Percentiles rank a stretch among this genome's conserved stretches.
phyloP scores from a whole-genome alignment of 2,329 filamentous ascomycete species.

The Phoma sp. region DNA sequence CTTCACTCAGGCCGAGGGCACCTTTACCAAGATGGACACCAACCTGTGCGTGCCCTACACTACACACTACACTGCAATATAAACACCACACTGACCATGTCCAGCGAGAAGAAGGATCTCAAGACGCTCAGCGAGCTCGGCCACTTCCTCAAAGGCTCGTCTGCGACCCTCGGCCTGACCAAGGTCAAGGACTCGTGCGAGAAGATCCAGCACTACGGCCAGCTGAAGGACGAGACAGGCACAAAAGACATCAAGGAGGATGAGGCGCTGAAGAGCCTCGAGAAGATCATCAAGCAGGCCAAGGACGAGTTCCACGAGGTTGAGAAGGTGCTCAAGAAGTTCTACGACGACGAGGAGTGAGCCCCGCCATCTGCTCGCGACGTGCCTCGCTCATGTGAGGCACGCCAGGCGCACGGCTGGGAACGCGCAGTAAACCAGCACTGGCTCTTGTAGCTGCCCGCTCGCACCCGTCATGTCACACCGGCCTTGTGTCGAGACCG shows the following conservation, averaged over 20 bases:
- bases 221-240: conserved; percentile 79
- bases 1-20: conserved; percentile 87
- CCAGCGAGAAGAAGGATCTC: conserved; percentile 72
- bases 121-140: conserved; percentile 79
- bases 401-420: conserved; percentile 12
- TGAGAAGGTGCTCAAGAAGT: conserved; percentile 71
- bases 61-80: neutral
- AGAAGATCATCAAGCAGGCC: conserved; percentile 70
- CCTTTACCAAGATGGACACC: conserved; percentile 82
- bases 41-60: conserved; percentile 72
- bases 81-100: neutral
- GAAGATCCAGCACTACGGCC: conserved; percentile 93
- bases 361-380: conserved; percentile 1
- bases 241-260: conserved; percentile 69
- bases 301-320: conserved; percentile 79
- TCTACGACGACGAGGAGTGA: conserved; percentile 63
- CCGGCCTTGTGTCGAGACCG: conserved; percentile 8
- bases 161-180: conserved; percentile 86
- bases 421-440: conserved; percentile 7
- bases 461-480: conserved; percentile 1
- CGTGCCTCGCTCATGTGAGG: neutral
- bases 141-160: conserved; percentile 97
- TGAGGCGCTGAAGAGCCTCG: conserved; percentile 70
- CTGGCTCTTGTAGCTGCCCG: neutral
- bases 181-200: conserved; percentile 94